Conservation (phyloP, 108 stramenopile species). For the Cafeteria roenbergensis region DNA sequence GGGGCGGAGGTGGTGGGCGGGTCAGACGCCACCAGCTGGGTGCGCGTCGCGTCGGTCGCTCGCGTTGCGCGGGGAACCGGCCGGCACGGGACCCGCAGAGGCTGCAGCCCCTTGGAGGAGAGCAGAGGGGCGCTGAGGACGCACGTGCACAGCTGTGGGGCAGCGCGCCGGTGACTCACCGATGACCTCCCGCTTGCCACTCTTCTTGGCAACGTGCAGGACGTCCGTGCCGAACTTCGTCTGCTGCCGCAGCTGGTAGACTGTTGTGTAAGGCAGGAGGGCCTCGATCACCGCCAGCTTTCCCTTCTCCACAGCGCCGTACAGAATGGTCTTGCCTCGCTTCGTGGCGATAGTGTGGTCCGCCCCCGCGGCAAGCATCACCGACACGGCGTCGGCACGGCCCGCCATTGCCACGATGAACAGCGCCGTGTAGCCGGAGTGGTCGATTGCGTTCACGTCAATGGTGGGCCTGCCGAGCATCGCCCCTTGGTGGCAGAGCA, state of each 20-base stretch:
- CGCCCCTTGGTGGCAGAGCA: too few relatives aligned
- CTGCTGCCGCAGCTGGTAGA: not conserved
- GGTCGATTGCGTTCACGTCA: not conserved
- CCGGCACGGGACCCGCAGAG: too few relatives aligned
- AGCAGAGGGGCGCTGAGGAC: too few relatives aligned
- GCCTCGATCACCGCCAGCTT: not conserved
- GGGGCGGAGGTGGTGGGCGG: too few relatives aligned
- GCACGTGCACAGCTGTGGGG: too few relatives aligned
- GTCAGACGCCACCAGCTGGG: too few relatives aligned
- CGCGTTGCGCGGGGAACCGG: too few relatives aligned
- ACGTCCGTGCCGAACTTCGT: slow-evolving; percentile 14
- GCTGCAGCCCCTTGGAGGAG: too few relatives aligned
- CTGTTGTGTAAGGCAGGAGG: not conserved
- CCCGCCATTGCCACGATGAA: not conserved
- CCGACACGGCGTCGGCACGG: not conserved
- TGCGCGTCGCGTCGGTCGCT: too few relatives aligned
- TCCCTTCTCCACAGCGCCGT: slow-evolving; percentile 7
- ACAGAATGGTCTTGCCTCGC: slow-evolving; percentile 5
- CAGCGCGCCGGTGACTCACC: too few relatives aligned
- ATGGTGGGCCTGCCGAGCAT: too few relatives aligned
- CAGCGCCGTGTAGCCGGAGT: not conserved
- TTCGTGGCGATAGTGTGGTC: not conserved
- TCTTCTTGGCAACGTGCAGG: slow-evolving; percentile 2
- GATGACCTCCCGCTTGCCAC: not conserved
- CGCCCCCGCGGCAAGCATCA: slow-evolving; percentile 3